Percentiles rank a stretch among this genome's conserved stretches.
These are phyloP conservation scores for Colletotrichum paranaense DNA, from an alignment of 2,329 filamentous ascomycete species.

Conservation along the genomic window DNA sequence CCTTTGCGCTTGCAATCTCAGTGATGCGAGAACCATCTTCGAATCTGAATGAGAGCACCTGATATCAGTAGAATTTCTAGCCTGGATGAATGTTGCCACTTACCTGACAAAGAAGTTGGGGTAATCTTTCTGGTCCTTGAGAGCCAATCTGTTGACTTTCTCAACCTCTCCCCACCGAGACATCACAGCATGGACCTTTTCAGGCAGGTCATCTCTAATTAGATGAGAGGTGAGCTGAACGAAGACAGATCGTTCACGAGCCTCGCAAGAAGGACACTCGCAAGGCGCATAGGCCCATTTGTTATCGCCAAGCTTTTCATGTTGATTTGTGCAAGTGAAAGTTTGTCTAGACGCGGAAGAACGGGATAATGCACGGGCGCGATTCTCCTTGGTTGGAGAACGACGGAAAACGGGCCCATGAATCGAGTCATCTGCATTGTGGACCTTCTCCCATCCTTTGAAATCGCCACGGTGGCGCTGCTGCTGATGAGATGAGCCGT, in stretches of 20 bases:
- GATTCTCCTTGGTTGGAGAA: constrained; percentile 14
- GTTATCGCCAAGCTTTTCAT: neutral
- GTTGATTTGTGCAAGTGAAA: neutral
- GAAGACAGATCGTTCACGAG: constrained; percentile 39
- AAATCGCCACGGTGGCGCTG: neutral
- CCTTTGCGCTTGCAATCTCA: neutral
- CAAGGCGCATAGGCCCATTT: constrained; percentile 42
- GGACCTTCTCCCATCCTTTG: constrained; percentile 20
- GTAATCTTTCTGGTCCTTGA: neutral
- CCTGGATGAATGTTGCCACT: neutral
- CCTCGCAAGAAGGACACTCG: constrained; percentile 42
- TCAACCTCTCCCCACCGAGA: constrained; percentile 14
- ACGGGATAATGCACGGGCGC: neutral
- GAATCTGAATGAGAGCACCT: neutral
- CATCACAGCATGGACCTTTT: neutral
- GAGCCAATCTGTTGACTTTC: neutral
- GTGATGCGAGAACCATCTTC: neutral
- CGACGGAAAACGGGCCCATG: constrained; percentile 28
- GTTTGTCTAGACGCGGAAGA: neutral
- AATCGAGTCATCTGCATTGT: constrained; percentile 10
- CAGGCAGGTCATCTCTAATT: neutral
- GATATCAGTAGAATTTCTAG: neutral
- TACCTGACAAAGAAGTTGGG: neutral
- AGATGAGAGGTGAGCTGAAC: neutral
- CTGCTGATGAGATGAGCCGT: neutral